Evolutionary conservation across 305 asterid genomes (phyloP), one percentile per base, ranked within the genome.

Genomic region (Petunia hybrid): DNA sequence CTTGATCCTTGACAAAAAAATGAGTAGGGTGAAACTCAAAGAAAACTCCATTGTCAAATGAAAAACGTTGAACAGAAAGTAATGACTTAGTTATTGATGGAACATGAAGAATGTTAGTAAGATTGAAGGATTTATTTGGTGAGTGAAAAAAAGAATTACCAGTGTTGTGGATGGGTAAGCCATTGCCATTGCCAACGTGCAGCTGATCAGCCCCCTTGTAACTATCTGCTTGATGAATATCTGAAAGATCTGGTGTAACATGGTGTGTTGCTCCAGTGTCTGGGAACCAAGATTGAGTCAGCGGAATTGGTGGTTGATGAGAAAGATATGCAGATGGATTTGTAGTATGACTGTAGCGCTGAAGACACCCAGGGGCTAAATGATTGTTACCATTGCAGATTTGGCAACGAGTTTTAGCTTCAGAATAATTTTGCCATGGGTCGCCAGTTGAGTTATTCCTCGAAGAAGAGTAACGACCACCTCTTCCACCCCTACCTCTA

Each of bases 181-280:
- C 31, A 22, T 22, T 22, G 31, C 80, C 80, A 42, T 12, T 53
- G 16, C 16, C 14, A 31, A 53, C 59, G n/a, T 12, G n/a, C 4
- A 53, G 5, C 1, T 53, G 1, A 6, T 45, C 64, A 3, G 3
- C 22, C 12, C 84, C 76, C 1, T 42, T 16, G 8, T 73, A 81
- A 2, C 51, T 43, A 1, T 60, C 40, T 6, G 35, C 1, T 4
- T 38, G 16, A 4, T 0, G 0, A 9, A 81, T 16, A 16, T 59
- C 38, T 0, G 64, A 1, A 4, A 63, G 13, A 48, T 81, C 67
- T 2, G 76, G 53, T 0, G 80, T 81, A 1, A 74, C 36, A 69
- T 74, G 76, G 35, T 81, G 80, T 35, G 62, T 45, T 8, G 38
- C 76, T 4, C 84, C 38, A 1, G 80, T 56, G 42, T 81, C 80